Evolutionary conservation across 78 protist species (phyloP).

Genomic region (Dictyostelium brefeldianum): DNA sequence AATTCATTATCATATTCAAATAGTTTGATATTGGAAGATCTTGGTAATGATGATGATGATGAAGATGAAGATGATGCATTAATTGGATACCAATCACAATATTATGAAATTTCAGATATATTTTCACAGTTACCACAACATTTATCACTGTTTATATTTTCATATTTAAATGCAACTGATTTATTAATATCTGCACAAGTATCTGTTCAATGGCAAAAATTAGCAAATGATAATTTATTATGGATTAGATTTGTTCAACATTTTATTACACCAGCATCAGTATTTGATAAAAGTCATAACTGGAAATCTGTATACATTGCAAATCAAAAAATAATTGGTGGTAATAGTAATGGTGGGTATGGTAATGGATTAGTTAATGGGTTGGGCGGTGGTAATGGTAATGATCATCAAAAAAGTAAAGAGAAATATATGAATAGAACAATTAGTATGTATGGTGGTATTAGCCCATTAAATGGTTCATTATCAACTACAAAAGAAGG

Average conservation of each 20-base stretch:
- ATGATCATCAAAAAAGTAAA: background rate
- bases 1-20: background rate
- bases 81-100: background rate
- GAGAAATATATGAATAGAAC: conserved; percentile 53
- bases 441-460: conserved; percentile 50
- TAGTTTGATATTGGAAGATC: background rate
- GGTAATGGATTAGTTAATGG: no score
- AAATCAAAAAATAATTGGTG: background rate
- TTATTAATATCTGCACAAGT: conserved; percentile 37
- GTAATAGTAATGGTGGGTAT: background rate
- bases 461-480: background rate
- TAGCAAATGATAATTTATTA: conserved; percentile 22
- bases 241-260: conserved; percentile 45
- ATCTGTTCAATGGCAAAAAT: conserved; percentile 18
- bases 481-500: conserved; percentile 27
- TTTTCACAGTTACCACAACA: conserved; percentile 62
- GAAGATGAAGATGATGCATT: conserved; percentile 28
- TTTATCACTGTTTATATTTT: conserved; percentile 38
- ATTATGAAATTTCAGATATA: background rate
- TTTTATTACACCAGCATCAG: conserved; percentile 50
- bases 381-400: background rate
- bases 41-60: background rate
- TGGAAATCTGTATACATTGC: conserved; percentile 56
- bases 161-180: conserved; percentile 29
- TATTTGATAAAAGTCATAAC: conserved; percentile 45